Evolutionary conservation across 2,329 filamentous ascomycete species (phyloP).

Genomic region (Dactylellina parvicollis): DNA sequence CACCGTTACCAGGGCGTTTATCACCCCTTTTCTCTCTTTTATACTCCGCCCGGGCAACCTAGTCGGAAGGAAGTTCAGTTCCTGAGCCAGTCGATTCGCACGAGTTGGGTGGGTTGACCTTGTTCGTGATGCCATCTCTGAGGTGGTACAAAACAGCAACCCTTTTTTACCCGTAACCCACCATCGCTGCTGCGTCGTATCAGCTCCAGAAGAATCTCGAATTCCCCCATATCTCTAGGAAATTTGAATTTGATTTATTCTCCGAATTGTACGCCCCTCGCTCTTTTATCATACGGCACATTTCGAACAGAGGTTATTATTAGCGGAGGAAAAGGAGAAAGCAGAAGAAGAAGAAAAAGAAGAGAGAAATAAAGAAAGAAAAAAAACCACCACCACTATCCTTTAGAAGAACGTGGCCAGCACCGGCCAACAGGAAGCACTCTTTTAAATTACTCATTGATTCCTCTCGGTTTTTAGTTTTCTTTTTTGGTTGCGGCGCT

Average conservation of each 20-base stretch:
- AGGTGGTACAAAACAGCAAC: slow-evolving; percentile 47
- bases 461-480: slow-evolving; percentile 9
- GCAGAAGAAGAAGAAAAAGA: slow-evolving; percentile 14
- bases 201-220: slow-evolving; percentile 32
- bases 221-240: neutral
- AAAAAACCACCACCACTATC: no score
- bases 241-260: slow-evolving; percentile 47
- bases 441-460: slow-evolving; percentile 1
- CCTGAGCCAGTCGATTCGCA: slow-evolving; percentile 8
- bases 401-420: slow-evolving; percentile 27
- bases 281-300: slow-evolving; percentile 15
- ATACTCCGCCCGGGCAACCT: slow-evolving; percentile 3
- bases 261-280: slow-evolving; percentile 6
- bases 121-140: slow-evolving; percentile 46
- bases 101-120: slow-evolving; percentile 26
- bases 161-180: slow-evolving; percentile 26
- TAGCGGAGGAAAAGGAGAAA: slow-evolving; percentile 11
- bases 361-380: no score
- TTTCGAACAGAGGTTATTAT: slow-evolving; percentile 14
- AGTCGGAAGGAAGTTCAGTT: no score
- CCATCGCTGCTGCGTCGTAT: slow-evolving; percentile 13
- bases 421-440: slow-evolving; percentile 2
- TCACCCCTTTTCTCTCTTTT: slow-evolving; percentile 14
- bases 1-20: slow-evolving; percentile 16
- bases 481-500: slow-evolving; percentile 23